A percentile compares a stretch with the other conserved stretches of the same genome.
Evolutionary conservation across 73 alveolate genomes (phyloP).

Genomic region (Blepharisma japonicum): DNA sequence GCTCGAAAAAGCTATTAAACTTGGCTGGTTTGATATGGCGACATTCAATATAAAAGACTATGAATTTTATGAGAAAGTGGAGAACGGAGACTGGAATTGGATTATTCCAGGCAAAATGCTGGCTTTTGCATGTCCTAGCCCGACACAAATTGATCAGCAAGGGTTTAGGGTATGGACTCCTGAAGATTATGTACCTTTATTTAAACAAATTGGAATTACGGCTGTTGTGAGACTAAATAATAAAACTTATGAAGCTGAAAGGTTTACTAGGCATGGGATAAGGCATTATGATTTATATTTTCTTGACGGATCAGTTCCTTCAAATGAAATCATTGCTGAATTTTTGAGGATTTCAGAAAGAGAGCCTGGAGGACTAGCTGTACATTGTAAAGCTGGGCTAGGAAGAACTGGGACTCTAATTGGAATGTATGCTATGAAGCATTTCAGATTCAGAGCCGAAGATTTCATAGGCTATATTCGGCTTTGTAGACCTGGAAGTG

Average conservation of each 20-base stretch:
- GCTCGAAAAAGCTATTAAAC: slow-evolving; percentile 61
- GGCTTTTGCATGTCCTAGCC: slow-evolving; percentile 74
- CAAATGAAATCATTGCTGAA: slow-evolving; percentile 69
- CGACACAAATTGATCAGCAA: slow-evolving; percentile 47
- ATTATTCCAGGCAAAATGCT: slow-evolving; percentile 71
- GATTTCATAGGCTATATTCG: slow-evolving; percentile 80
- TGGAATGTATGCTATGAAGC: slow-evolving; percentile 79
- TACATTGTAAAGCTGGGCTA: slow-evolving; percentile 97
- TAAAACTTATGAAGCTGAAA: slow-evolving; percentile 68
- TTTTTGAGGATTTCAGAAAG: slow-evolving; percentile 81
- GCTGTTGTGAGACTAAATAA: slow-evolving; percentile 85
- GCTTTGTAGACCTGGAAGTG: slow-evolving; percentile 87
- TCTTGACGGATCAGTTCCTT: slow-evolving; percentile 94
- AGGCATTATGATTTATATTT: slow-evolving; percentile 87
- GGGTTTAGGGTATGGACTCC: slow-evolving; percentile 69
- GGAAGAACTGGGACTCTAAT: slow-evolving; percentile 98
- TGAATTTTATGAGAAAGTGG: slow-evolving; percentile 79
- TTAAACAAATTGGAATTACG: slow-evolving; percentile 78
- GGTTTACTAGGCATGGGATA: slow-evolving; percentile 67
- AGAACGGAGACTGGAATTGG: slow-evolving; percentile 89
- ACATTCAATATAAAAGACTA: slow-evolving; percentile 71
- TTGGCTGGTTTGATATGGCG: slow-evolving; percentile 73
- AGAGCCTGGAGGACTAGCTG: slow-evolving; percentile 87
- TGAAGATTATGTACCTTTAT: slow-evolving; percentile 91
- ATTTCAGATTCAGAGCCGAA: slow-evolving; percentile 79